Base-by-base conservation (phyloP, 139 green algal species). In the Tetradesmus obliquus region DNA sequence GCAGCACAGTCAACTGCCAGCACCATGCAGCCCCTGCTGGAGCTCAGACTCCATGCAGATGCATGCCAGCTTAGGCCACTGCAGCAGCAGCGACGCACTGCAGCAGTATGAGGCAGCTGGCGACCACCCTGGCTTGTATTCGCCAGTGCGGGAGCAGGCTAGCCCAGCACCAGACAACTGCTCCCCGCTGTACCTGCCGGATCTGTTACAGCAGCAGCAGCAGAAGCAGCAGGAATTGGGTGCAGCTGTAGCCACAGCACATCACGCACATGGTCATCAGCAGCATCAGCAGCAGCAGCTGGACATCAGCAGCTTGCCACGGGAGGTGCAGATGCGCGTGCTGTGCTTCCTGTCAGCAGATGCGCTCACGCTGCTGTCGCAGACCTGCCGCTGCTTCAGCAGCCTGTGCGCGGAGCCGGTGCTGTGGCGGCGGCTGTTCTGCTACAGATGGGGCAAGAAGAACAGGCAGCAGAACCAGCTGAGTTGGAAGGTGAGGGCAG, bases 401-500 rank as follows among this genome's bases (percentile, higher is more conserved):
- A 22, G 55, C 3, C 53, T 89, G 13, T 81, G 76, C 12, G 87
- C 54, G 58, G 93, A 95, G 74, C 62, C 88, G 17, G 53, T 89
- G 1, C 69, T 96, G 53, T 96, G 94, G 94, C 82, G 91, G 17
- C 74, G 93, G 2, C 86, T 96, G 22, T 96, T 91, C 57, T 88
- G 89, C 22, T 53, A 69, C 3, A 79, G 94, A 54, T 94, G 93
- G 72, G 91, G 91, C 87, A 91, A 87, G 82, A 89, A 89, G 45
- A 55, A 60, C 9, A 53, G 24, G 22, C 91, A 89, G 24, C 76
- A 90, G n/a, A 80, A 88, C 20, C 24, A 86, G 1, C 17, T 22
- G 12, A 87, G 57, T 5, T 93, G 91, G 91, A 93, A 93, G 91
- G 91, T 93, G 74, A 54, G 90, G 6, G n/a, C 58, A 32, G 55